A percentile compares a stretch with the other conserved stretches of the same genome.
phyloP scores from a whole-genome alignment of 768 basidiomycete genomes.

The Leucosporidium creatinivorum region DNA sequence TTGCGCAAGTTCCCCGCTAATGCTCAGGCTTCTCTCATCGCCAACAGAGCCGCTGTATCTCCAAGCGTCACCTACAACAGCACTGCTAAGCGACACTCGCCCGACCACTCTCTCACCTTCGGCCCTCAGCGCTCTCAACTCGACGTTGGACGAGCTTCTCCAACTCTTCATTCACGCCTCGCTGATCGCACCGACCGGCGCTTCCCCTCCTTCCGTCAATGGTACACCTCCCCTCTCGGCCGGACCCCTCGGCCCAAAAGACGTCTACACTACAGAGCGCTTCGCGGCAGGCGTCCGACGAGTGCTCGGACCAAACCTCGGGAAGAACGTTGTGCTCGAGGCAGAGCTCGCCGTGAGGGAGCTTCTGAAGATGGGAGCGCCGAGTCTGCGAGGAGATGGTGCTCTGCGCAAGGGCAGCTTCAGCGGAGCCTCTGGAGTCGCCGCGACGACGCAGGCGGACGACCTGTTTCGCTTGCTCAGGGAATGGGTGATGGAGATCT shows the following conservation, averaged over 20 bases:
- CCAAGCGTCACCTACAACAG: slow-evolving; percentile 74
- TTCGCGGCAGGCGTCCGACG: slow-evolving; percentile 61
- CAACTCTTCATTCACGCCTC: slow-evolving; percentile 50
- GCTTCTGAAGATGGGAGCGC: slow-evolving; percentile 45
- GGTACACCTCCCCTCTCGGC: neutral
- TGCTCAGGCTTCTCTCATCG: neutral
- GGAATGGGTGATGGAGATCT: slow-evolving; percentile 54
- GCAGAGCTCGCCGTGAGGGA: slow-evolving; percentile 86
- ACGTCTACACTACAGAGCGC: slow-evolving; percentile 57
- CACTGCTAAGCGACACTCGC: slow-evolving; percentile 84
- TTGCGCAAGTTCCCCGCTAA: neutral
- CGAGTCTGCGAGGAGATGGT: slow-evolving; percentile 57
- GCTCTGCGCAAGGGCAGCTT: slow-evolving; percentile 10
- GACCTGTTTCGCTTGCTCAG: slow-evolving; percentile 38
- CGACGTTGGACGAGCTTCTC: slow-evolving; percentile 74
- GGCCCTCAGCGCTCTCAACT: slow-evolving; percentile 71
- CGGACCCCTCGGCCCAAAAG: neutral
- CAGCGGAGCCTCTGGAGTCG: neutral
- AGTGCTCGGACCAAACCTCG: slow-evolving; percentile 69
- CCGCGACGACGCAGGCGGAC: slow-evolving; percentile 21
- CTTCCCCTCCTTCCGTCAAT: neutral
- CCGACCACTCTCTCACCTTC: slow-evolving; percentile 77
- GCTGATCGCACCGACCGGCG: neutral
- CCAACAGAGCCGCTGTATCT: slow-evolving; percentile 62
- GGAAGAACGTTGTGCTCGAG: slow-evolving; percentile 85